Conservation (phyloP, 495 filamentous ascomycete species). For the Podospora tetraspora region DNA sequence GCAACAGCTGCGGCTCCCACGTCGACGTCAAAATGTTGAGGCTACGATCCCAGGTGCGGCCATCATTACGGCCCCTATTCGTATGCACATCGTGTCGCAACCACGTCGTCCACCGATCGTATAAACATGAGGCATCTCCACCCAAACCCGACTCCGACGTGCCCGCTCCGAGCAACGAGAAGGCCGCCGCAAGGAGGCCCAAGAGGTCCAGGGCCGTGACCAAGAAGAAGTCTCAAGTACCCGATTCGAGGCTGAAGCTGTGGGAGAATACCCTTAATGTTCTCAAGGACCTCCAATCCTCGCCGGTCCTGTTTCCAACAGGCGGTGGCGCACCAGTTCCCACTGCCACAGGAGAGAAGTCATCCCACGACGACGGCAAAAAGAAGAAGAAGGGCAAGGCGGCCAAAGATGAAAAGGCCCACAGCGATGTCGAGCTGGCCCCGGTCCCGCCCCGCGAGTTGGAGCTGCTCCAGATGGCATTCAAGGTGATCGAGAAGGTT, state of each 20-base stretch:
- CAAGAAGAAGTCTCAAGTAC: background rate
- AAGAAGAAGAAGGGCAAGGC: background rate
- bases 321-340: background rate
- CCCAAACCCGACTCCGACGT: background rate
- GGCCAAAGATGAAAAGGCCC: background rate
- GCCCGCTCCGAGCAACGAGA: too few species aligned
- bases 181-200: background rate
- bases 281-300: background rate
- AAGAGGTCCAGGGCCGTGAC: background rate
- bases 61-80: constrained; percentile 10
- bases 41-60: constrained; percentile 12
- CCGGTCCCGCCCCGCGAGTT: background rate
- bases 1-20: background rate
- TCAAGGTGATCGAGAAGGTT: background rate
- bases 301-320: background rate
- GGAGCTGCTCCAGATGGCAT: background rate
- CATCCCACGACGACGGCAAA: background rate
- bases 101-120: background rate
- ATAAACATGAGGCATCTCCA: background rate
- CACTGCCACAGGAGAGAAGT: background rate
- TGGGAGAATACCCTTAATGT: background rate
- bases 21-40: constrained; percentile 16
- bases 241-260: background rate
- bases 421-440: background rate
- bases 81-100: constrained; percentile 27